Base-by-base conservation (phyloP, 148 eudicot species). In the Camellia sinensis region DNA sequence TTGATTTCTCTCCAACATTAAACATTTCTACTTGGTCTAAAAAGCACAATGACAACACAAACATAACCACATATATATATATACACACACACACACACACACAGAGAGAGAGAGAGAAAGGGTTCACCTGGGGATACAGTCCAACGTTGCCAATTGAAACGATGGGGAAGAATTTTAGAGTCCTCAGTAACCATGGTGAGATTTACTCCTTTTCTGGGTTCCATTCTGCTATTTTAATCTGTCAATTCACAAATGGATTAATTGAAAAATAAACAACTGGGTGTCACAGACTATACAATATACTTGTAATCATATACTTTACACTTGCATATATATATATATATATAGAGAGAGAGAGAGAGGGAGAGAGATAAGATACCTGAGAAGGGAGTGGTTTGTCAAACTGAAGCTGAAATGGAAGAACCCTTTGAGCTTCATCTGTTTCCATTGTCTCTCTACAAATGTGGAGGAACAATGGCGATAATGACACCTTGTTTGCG, bases 61-160 rank as follows among this genome's bases (percentile, higher is more conserved):
- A 76, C 17, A 11, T 2, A 63, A n/a, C 41, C 18, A 80, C n/a
- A 18, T 4, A 29, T 29, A 29, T 29, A 29, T 29, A 29, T 29
- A 29, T 29, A 29, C n/a, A n/a, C n/a, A n/a, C n/a, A n/a, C n/a
- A n/a, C n/a, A n/a, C n/a, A n/a, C n/a, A n/a, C n/a, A 29, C 1
- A 29, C 1, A 29, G 37, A 57, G 71, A 29, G 37, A 29, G 37
- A 29, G 37, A 29, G 37, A 29, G 37, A 29, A 29, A 29, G 1
- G 37, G 37, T 8, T 41, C 72, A 96, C 99, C 98, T 7, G 95
- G 95, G 46, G 95, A 90, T 68, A 92, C 82, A 29, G 89, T 92
- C 99, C 99, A 96, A 79, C 99, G 85, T 85, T 96, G 99, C 99
- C 99, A 96, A 84, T 96, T 96, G 87, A 96, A 96, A 72, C 99